Evolutionary conservation across 495 filamentous ascomycete genomes (phyloP), one percentile per base, ranked within the genome.

Genomic region (Aspergillus nidulans): DNA sequence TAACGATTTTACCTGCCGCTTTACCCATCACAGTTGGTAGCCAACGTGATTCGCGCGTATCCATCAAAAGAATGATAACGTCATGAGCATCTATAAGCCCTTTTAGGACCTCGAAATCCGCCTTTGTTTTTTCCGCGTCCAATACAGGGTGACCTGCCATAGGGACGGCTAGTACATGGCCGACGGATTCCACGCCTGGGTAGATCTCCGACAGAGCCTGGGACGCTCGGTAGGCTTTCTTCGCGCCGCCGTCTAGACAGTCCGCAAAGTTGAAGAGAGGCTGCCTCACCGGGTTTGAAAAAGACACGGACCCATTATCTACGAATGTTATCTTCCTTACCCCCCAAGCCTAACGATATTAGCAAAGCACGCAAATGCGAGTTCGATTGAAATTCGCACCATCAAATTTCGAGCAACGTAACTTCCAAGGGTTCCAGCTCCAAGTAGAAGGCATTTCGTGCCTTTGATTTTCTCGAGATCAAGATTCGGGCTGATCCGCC

Each of bases 11-110:
- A 25, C 87, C 87, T 20, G 85, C 81, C 10, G 91, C 85, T 63
- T 97, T 97, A 7, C 88, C 94, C 88, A 98, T 97, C 8, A 98
- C 84, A 0, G 92, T 97, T n/a, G 94, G 94, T 45, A 98, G 71
- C 94, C 94, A 98, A 56, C 94, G 78, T 42, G 88, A 92, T 69
- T 98, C 94, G 53, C 94, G 80, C 6, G 91, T 95, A 59, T 98
- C 94, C 92, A 97, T 96, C 4, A 98, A 79, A 30, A 98, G 78
- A 68, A 98, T 97, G 18, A 97, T 85, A 23, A 80, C 92, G 69
- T 98, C 94, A 63, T 98, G 94, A 13, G 86, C 80, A 58, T 95
- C 82, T 52, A 98, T 84, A 5, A 98, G 69, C 42, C 79, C 71
- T 55, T 87, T 77, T 5, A 98, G 75, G 34, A 77, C 80, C 52